phyloP scores from a whole-genome alignment of 179 eudicot species.

The Corrigiola litoralis region DNA sequence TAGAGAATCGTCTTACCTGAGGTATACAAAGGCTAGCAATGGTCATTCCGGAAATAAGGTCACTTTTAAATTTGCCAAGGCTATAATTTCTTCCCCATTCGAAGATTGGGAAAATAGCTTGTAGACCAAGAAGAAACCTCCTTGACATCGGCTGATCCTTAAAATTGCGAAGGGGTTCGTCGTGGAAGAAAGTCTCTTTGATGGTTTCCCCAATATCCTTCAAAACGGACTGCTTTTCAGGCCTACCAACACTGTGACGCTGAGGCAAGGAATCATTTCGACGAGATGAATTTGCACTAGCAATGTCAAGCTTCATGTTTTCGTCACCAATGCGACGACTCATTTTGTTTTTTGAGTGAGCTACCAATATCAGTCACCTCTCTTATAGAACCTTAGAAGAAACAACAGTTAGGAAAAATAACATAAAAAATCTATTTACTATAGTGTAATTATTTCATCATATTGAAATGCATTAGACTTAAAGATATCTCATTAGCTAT shows the following conservation, averaged over 20 bases:
- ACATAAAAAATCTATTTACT: too few species aligned
- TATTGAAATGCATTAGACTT: not conserved
- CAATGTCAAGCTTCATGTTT: not conserved
- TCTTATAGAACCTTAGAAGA: not conserved
- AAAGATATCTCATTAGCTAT: not conserved
- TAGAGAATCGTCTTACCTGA: conserved; percentile 40
- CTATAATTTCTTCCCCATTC: conserved; percentile 63
- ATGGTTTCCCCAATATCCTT: conserved; percentile 35
- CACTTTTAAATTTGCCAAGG: conserved; percentile 49
- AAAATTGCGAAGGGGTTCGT: conserved; percentile 63
- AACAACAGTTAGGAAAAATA: not conserved
- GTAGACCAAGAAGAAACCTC: conserved; percentile 48
- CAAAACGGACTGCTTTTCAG: conserved; percentile 44
- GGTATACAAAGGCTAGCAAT: conserved; percentile 85
- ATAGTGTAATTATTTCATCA: not conserved
- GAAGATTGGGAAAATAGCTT: conserved; percentile 60
- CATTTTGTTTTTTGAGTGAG: not conserved
- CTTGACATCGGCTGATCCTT: conserved; percentile 51
- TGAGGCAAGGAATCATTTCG: conserved; percentile 13
- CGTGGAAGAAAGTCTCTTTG: conserved; percentile 67
- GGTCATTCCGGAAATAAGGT: conserved; percentile 74
- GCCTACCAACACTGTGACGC: conserved; percentile 52
- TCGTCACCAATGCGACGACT: conserved; percentile 22
- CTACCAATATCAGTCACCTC: not conserved
- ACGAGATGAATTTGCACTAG: conserved; percentile 13